Percentiles rank a stretch among this genome's conserved stretches.
phyloP scores from a whole-genome alignment of 129 eudicot genomes.

The Flaveria sonorensis region DNA sequence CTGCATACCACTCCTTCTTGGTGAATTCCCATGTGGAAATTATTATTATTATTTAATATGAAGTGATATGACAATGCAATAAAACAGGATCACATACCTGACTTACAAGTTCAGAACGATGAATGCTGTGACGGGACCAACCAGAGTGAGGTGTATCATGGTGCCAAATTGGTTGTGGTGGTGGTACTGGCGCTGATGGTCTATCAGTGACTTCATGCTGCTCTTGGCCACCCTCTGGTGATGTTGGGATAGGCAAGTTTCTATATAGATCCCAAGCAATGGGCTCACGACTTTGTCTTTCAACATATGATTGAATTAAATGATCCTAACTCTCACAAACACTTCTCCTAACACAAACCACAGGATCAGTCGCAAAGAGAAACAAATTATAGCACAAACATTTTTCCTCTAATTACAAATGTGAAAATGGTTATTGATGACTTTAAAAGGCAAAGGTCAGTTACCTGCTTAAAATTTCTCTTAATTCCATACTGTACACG shows the following conservation, averaged over 20 bases:
- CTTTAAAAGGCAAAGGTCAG: background rate
- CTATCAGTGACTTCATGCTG: conserved; percentile 55
- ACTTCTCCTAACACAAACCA: conserved; percentile 72
- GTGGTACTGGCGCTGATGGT: conserved; percentile 90
- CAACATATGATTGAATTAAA: conserved; percentile 90
- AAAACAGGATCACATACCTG: background rate
- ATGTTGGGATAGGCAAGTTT: conserved; percentile 66
- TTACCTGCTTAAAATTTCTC: conserved; percentile 98
- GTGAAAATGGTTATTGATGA: background rate
- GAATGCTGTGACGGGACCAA: conserved; percentile 78
- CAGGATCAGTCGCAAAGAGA: background rate
- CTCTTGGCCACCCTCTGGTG: conserved; percentile 55
- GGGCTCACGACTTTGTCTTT: conserved; percentile 75
- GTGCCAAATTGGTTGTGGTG: conserved; percentile 97
- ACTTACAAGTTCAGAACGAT: conserved; percentile 93
- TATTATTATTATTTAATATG: background rate
- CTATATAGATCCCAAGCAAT: conserved; percentile 94
- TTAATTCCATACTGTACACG: conserved; percentile 96
- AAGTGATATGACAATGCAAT: background rate
- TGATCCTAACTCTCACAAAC: conserved; percentile 95
- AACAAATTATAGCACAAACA: background rate
- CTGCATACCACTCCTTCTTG: conserved; percentile 96
- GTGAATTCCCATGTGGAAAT: background rate
- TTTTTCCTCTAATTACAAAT: background rate
- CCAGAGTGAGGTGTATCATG: conserved; percentile 76